phyloP scores from a whole-genome alignment of 495 filamentous ascomycete genomes.

The Penicillium silybi region DNA sequence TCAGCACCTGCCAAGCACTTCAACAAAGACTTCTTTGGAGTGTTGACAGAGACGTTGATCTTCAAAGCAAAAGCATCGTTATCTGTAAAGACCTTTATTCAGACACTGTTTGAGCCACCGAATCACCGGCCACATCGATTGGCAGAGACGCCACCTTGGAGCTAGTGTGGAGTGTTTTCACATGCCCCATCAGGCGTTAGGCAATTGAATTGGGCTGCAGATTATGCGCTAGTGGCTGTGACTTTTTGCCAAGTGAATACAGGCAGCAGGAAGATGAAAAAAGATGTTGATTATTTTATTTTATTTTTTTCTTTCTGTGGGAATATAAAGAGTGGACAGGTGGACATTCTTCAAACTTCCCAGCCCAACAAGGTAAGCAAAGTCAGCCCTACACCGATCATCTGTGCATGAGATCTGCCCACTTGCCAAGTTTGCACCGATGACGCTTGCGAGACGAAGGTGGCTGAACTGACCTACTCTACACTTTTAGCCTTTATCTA shows the following conservation, averaged over 20 bases:
- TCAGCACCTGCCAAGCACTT: not conserved
- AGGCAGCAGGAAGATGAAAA: not conserved
- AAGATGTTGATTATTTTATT: not conserved
- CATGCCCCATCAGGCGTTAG: not conserved
- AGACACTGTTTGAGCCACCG: not conserved
- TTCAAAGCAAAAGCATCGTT: not conserved
- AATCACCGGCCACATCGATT: not conserved
- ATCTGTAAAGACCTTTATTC: no score
- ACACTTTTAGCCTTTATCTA: not conserved
- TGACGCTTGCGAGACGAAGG: slow-evolving; percentile 24
- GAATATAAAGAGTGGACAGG: not conserved
- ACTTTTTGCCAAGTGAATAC: not conserved
- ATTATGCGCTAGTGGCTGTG: not conserved
- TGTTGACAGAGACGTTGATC: not conserved
- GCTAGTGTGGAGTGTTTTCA: not conserved
- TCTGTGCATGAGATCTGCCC: not conserved
- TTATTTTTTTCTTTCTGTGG: not conserved
- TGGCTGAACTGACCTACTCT: slow-evolving; percentile 14
- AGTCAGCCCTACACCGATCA: slow-evolving; percentile 9
- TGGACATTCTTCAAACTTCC: not conserved
- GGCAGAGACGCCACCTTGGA: not conserved
- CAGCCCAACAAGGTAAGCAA: not conserved
- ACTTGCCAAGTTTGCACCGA: slow-evolving; percentile 14
- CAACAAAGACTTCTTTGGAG: not conserved
- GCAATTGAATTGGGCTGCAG: not conserved